Conservation (phyloP, 371 early-diverging fungal genomes). For the Rhizopus delemar region DNA sequence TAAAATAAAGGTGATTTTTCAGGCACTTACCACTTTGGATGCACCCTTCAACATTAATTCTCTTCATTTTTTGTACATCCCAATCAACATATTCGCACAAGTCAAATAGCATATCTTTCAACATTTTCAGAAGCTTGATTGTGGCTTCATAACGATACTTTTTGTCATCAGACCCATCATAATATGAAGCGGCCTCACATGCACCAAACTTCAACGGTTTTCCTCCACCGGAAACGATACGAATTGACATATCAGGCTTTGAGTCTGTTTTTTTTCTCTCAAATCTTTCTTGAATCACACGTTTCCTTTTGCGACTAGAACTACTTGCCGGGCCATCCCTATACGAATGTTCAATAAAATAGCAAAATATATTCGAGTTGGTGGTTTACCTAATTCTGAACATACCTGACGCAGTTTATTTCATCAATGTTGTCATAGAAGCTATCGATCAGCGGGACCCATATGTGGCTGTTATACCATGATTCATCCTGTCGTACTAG, state of each 20-base stretch:
- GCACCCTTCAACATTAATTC: conserved; percentile 7
- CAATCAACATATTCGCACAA: conserved; percentile 15
- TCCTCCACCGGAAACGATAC: conserved; percentile 8
- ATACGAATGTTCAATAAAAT: conserved; percentile 5
- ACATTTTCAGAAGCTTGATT: conserved; percentile 15
- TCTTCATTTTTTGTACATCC: conserved; percentile 5
- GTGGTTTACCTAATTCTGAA: conserved; percentile 5
- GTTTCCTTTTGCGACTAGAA: conserved; percentile 9
- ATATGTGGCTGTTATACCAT: conserved; percentile 7
- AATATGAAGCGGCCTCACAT: conserved; percentile 8
- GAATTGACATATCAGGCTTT: conserved; percentile 17
- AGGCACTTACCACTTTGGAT: conserved; percentile 10
- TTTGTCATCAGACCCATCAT: conserved; percentile 6
- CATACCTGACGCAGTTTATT: conserved; percentile 9
- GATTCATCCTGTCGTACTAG: conserved; percentile 8
- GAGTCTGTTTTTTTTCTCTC: conserved; percentile 8
- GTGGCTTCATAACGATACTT: conserved; percentile 8
- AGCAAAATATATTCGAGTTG: conserved; percentile 2
- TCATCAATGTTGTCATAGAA: conserved; percentile 9
- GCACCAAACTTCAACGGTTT: conserved; percentile 13
- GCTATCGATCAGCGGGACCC: conserved; percentile 9
- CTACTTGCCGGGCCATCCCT: conserved; percentile 6
- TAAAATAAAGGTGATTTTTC: neutral
- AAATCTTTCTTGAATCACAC: neutral
- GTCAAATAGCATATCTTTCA: conserved; percentile 15